These are phyloP conservation scores for Vaucheria bursata DNA, from an alignment of 352 stramenopile species.

Conservation along the genomic window DNA sequence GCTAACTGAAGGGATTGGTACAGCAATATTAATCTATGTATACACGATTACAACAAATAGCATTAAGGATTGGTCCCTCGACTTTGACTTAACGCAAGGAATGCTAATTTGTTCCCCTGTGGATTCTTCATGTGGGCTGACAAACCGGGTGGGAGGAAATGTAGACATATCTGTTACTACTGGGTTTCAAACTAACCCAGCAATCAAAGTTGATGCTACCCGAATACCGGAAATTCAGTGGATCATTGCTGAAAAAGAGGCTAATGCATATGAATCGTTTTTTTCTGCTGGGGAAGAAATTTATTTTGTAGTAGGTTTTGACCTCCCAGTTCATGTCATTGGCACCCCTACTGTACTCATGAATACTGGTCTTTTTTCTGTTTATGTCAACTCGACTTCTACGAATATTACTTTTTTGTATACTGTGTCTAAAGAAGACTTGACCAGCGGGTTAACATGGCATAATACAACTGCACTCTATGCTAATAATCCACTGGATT, in stretches of 20 bases:
- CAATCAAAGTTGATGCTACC: background rate
- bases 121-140: background rate
- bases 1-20: slow-evolving; percentile 19
- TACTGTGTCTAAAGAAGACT: slow-evolving; percentile 21
- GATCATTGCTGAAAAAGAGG: background rate
- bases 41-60: background rate
- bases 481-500: slow-evolving; percentile 16
- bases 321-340: slow-evolving; percentile 16
- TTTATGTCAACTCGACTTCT: background rate
- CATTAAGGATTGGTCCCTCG: background rate
- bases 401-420: background rate
- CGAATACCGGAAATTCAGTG: background rate
- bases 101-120: background rate
- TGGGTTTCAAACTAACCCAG: background rate
- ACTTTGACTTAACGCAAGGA: background rate
- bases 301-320: slow-evolving; percentile 19
- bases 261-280: background rate
- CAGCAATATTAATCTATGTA: background rate
- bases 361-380: slow-evolving; percentile 19
- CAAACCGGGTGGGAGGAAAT: background rate
- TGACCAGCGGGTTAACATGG: slow-evolving; percentile 23
- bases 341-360: slow-evolving; percentile 25
- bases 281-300: slow-evolving; percentile 14
- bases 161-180: background rate
- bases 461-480: slow-evolving; percentile 16